These are phyloP conservation scores for Dovyalis caffra DNA, from an alignment of 345 rosid species.

Conservation along the genomic window DNA sequence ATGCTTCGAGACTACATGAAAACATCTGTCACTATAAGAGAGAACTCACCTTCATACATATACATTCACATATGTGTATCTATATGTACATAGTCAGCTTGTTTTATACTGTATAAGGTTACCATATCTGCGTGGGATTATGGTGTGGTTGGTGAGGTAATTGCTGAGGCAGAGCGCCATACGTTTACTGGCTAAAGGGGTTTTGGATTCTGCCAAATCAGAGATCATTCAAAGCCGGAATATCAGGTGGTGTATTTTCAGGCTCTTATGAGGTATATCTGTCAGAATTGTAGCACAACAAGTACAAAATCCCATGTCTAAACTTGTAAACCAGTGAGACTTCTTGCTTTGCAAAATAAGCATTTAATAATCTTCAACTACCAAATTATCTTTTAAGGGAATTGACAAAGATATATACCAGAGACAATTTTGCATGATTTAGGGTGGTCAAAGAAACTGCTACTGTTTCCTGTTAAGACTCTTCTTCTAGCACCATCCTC, in stretches of 20 bases:
- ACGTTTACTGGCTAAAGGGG: neutral
- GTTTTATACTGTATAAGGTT: neutral
- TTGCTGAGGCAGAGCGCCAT: neutral
- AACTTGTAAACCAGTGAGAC: neutral
- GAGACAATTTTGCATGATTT: neutral
- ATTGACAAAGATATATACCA: neutral
- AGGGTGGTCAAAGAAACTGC: constrained; percentile 6
- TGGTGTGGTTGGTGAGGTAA: neutral
- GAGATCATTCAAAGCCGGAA: too few species aligned
- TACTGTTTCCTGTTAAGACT: constrained; percentile 18
- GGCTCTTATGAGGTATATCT: neutral
- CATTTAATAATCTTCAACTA: neutral
- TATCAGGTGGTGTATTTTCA: neutral
- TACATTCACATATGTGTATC: too few species aligned
- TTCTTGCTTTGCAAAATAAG: neutral
- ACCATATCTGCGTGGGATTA: neutral
- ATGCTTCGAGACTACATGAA: neutral
- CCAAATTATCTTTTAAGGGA: neutral
- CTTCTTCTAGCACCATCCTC: constrained; percentile 3
- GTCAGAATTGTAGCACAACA: constrained; percentile 15
- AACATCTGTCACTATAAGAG: neutral
- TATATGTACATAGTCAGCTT: neutral
- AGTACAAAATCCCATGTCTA: neutral
- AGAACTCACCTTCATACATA: too few species aligned
- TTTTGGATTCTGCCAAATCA: neutral